Percentiles rank a stretch among this genome's conserved stretches.
These are phyloP conservation scores for Stramenopiles sp. DNA, from an alignment of 352 stramenopile genomes.

Conservation along the genomic window DNA sequence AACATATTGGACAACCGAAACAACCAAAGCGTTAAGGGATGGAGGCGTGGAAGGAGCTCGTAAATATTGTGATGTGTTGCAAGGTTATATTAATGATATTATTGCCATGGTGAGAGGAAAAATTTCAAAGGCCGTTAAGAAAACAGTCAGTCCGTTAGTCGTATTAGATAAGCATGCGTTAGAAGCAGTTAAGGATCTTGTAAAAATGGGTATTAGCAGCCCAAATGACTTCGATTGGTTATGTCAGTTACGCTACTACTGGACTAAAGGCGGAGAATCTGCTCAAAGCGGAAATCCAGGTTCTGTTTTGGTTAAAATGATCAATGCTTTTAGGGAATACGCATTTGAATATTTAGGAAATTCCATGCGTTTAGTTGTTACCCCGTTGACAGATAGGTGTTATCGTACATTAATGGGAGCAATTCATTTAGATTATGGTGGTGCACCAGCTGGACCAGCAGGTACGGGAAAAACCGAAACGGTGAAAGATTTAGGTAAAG, in stretches of 20 bases:
- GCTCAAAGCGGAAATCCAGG: conserved; percentile 59
- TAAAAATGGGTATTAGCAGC: conserved; percentile 43
- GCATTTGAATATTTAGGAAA: conserved; percentile 79
- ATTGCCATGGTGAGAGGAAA: conserved; percentile 72
- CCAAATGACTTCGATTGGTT: conserved; percentile 77
- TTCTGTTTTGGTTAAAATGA: conserved; percentile 61
- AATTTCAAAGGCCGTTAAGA: conserved; percentile 68
- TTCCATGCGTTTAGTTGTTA: conserved; percentile 76
- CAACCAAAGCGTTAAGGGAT: conserved; percentile 33
- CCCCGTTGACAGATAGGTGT: conserved; percentile 71
- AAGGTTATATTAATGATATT: conserved; percentile 38
- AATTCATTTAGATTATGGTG: conserved; percentile 75
- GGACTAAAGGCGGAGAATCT: conserved; percentile 46
- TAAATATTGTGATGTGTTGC: conserved; percentile 28
- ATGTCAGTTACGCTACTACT: conserved; percentile 74
- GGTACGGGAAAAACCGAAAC: conserved; percentile 83
- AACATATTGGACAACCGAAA: conserved; percentile 62
- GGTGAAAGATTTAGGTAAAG: conserved; percentile 78
- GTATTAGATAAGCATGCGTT: conserved; percentile 87
- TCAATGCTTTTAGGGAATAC: conserved; percentile 70
- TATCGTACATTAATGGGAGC: conserved; percentile 80
- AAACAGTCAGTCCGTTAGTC: conserved; percentile 64
- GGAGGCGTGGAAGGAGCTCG: conserved; percentile 21
- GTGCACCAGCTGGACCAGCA: conserved; percentile 64
- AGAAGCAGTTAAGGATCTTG: conserved; percentile 69